phyloP scores from a whole-genome alignment of 139 green algal genomes.

The Chlorella sp. region DNA sequence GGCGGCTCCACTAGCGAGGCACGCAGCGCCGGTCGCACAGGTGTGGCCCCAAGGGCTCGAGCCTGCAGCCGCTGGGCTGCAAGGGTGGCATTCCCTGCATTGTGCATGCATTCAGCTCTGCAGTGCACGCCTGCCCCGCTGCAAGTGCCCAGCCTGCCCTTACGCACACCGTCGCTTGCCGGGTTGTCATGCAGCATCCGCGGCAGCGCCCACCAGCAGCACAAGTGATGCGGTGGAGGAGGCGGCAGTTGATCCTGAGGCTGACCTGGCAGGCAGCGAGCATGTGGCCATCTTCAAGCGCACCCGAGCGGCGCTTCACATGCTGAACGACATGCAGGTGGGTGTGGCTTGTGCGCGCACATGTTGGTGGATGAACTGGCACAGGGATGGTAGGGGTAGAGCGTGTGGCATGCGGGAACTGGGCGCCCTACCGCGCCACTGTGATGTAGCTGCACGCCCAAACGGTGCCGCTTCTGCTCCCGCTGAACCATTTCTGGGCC shows the following conservation, averaged over 20 bases:
- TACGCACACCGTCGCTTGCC: background rate
- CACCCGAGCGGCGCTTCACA: slow-evolving; percentile 47
- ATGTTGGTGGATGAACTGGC: too few relatives aligned
- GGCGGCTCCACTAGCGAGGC: background rate
- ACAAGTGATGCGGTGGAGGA: background rate
- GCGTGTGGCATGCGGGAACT: too few relatives aligned
- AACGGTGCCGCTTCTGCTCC: background rate
- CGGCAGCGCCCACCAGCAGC: background rate
- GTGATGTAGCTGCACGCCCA: too few relatives aligned
- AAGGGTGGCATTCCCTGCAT: background rate
- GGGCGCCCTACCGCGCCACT: too few relatives aligned
- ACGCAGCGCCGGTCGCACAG: background rate
- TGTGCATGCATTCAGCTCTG: background rate
- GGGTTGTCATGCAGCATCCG: background rate
- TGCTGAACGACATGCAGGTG: slow-evolving; percentile 46
- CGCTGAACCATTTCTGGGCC: background rate
- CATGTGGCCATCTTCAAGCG: slow-evolving; percentile 40
- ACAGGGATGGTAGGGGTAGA: too few relatives aligned
- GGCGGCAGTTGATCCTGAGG: background rate
- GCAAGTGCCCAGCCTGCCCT: background rate
- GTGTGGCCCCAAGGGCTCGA: too few relatives aligned
- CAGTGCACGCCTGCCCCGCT: background rate
- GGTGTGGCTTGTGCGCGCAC: background rate
- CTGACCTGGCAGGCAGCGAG: background rate
- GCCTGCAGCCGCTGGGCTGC: background rate